These are phyloP conservation scores for Backusella australiensis DNA, from an alignment of 192 early-diverging fungal species.

Conservation along the genomic window DNA sequence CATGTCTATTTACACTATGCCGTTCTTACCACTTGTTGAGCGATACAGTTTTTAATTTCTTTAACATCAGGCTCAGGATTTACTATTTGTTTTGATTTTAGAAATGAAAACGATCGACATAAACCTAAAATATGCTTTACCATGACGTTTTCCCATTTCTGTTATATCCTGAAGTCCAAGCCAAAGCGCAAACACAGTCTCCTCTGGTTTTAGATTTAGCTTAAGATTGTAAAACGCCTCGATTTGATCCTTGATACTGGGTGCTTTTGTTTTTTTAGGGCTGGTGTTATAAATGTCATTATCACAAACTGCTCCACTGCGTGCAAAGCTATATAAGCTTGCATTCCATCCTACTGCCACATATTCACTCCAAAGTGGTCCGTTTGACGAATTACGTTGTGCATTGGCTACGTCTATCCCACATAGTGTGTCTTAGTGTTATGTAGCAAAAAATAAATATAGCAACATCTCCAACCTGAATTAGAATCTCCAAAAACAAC, in stretches of 20 bases:
- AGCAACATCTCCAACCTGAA: constrained; percentile 27
- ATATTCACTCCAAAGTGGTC: constrained; percentile 35
- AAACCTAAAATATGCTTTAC: neutral
- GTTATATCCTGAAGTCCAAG: constrained; percentile 33
- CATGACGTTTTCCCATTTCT: constrained; percentile 3
- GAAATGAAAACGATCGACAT: neutral
- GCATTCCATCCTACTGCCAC: constrained; percentile 33
- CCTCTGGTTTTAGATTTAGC: constrained; percentile 19
- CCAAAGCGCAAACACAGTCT: constrained; percentile 36
- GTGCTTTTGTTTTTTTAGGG: neutral
- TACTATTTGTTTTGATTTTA: neutral
- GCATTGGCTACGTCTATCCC: constrained; percentile 26
- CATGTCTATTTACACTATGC: neutral
- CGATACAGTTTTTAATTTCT: constrained; percentile 10
- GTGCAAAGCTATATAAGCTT: constrained; percentile 29
- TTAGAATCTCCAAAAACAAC: constrained; percentile 42
- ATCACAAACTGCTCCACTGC: constrained; percentile 34
- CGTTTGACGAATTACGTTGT: constrained; percentile 23
- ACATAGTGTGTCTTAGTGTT: neutral
- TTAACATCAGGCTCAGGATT: constrained; percentile 11
- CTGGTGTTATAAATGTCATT: constrained; percentile 20
- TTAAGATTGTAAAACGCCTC: constrained; percentile 21
- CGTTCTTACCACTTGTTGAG: constrained; percentile 19
- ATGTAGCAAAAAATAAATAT: neutral
- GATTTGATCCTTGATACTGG: constrained; percentile 32